Evolutionary conservation across 495 filamentous ascomycete species (phyloP).

Genomic region (Talaromyces trachyspermus): DNA sequence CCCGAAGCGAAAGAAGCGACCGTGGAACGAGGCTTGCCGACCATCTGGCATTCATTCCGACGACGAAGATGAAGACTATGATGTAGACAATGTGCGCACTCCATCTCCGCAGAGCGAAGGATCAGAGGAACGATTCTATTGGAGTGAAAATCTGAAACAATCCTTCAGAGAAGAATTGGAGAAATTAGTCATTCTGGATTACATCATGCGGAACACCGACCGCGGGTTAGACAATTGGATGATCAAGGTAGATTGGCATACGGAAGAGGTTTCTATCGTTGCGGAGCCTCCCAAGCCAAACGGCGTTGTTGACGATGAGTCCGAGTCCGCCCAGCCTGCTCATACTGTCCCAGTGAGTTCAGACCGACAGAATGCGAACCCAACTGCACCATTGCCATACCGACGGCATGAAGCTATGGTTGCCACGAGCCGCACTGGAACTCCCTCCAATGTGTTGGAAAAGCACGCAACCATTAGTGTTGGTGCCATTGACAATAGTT

Average conservation of each 20-base stretch:
- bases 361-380: conserved; percentile 24
- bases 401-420: conserved; percentile 78
- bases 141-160: conserved; percentile 85
- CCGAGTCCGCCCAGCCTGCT: conserved; percentile 36
- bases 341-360: conserved; percentile 49
- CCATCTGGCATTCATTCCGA: conserved; percentile 59
- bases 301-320: conserved; percentile 37
- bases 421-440: conserved; percentile 55
- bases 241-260: conserved; percentile 88
- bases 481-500: conserved; percentile 93
- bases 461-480: conserved; percentile 60
- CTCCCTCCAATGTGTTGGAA: conserved; percentile 38
- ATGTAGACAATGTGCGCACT: conserved; percentile 37
- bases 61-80: conserved; percentile 63
- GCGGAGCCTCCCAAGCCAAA: conserved; percentile 72
- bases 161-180: conserved; percentile 92
- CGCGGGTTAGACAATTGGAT: conserved; percentile 98
- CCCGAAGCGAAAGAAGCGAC: conserved; percentile 61
- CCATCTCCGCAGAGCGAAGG: conserved; percentile 41
- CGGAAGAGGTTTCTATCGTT: conserved; percentile 73
- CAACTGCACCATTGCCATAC: conserved; percentile 59
- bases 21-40: conserved; percentile 81
- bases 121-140: conserved; percentile 56
- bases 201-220: conserved; percentile 99
- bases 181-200: conserved; percentile 95